phyloP scores from a whole-genome alignment of 345 rosid genomes.

The Lepidium africanum region DNA sequence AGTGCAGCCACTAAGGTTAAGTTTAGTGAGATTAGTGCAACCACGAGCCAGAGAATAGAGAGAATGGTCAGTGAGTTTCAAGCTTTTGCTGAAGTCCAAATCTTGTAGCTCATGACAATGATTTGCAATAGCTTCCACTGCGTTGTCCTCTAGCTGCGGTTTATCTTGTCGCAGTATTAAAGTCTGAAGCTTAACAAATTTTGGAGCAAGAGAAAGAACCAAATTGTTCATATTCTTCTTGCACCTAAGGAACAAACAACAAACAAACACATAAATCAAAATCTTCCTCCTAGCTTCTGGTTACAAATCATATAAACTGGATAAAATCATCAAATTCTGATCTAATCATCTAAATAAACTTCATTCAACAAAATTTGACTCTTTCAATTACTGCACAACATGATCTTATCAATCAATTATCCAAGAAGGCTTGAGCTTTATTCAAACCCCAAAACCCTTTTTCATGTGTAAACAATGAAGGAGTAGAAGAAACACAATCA shows the following conservation, averaged over 20 bases:
- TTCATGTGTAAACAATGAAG: no score
- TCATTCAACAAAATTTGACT: neutral
- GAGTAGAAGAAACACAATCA: no score
- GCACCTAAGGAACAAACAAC: slow-evolving; percentile 52
- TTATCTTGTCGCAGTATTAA: slow-evolving; percentile 77
- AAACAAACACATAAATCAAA: neutral
- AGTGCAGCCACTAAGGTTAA: slow-evolving; percentile 89
- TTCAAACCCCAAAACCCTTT: neutral
- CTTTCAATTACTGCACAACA: neutral
- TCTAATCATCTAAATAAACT: neutral
- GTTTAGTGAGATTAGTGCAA: slow-evolving; percentile 67
- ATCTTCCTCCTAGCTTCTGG: neutral
- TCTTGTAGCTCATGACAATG: slow-evolving; percentile 75
- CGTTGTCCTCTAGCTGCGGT: slow-evolving; percentile 76
- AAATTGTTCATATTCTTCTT: slow-evolving; percentile 70
- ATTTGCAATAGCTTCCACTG: slow-evolving; percentile 66
- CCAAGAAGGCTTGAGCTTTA: neutral
- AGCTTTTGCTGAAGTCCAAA: slow-evolving; percentile 95
- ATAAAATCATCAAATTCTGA: neutral
- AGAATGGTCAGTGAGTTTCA: slow-evolving; percentile 67
- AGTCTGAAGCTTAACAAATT: slow-evolving; percentile 63
- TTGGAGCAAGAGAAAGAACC: slow-evolving; percentile 77
- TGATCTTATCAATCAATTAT: neutral
- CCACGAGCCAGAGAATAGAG: slow-evolving; percentile 72
- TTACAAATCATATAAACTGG: neutral